phyloP scores from a whole-genome alignment of 164 flowering plant species.

The Euptelea pleiosperma region DNA sequence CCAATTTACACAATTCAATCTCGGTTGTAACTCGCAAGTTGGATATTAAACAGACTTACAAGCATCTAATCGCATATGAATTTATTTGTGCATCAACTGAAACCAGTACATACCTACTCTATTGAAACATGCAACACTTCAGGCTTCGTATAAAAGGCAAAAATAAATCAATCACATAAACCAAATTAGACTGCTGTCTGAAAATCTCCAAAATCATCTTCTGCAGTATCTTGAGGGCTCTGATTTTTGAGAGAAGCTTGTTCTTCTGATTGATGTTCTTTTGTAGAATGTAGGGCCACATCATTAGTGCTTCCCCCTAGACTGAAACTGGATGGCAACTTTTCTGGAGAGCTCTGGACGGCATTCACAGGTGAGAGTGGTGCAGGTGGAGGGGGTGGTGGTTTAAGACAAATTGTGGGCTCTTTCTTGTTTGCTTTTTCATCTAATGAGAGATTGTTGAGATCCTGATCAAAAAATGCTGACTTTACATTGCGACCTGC shows the following conservation, averaged over 20 bases:
- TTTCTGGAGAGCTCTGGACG: constrained; percentile 32
- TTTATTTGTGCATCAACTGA: constrained; percentile 8
- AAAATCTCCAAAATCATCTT: constrained; percentile 97
- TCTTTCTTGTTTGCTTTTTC: constrained; percentile 49
- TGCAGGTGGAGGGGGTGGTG: constrained; percentile 78
- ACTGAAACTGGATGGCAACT: constrained; percentile 27
- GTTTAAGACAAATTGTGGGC: constrained; percentile 43
- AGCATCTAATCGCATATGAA: not conserved
- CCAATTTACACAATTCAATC: too few species aligned
- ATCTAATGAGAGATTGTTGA: constrained; percentile 54
- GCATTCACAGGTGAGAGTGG: constrained; percentile 55
- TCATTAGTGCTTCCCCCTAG: constrained; percentile 28
- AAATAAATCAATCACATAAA: not conserved
- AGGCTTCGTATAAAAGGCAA: too few species aligned
- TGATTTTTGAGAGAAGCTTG: constrained; percentile 24
- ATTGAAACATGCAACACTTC: too few species aligned
- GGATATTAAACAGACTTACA: too few species aligned
- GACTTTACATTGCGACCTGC: constrained; percentile 39
- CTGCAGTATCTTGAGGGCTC: constrained; percentile 41
- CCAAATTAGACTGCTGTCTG: constrained; percentile 57
- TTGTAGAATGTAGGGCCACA: constrained; percentile 11
- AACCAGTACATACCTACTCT: too few species aligned
- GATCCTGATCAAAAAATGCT: constrained; percentile 54
- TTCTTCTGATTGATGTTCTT: too few species aligned
- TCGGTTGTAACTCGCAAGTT: too few species aligned